Evolutionary conservation across 192 early-diverging fungal genomes (phyloP).

Genomic region (Radiomyces spectabilis): DNA sequence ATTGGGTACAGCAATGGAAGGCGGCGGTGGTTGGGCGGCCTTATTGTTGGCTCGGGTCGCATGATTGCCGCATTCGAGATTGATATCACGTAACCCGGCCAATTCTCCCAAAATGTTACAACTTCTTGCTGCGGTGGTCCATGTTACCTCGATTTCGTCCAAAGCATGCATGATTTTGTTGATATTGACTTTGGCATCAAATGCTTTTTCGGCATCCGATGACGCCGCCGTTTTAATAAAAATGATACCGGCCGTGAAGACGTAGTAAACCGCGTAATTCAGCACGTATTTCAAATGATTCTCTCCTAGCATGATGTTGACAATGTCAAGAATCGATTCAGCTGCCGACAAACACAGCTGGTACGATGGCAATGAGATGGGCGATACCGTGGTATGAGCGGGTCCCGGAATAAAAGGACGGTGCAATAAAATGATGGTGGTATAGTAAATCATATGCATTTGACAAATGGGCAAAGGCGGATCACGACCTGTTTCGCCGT

Average conservation of each 20-base stretch:
- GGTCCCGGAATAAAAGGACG: conserved; percentile 41
- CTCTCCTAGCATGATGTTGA: conserved; percentile 19
- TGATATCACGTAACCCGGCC: conserved; percentile 18
- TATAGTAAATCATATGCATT: conserved; percentile 43
- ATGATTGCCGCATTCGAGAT: conserved; percentile 16
- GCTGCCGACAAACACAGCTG: conserved; percentile 20
- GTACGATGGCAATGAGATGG: conserved; percentile 20
- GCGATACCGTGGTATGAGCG: conserved; percentile 6
- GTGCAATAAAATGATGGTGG: conserved; percentile 43
- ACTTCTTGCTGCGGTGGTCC: conserved; percentile 15
- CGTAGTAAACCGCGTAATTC: conserved; percentile 23
- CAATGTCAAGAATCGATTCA: conserved; percentile 16
- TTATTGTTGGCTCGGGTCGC: not conserved
- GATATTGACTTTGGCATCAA: conserved; percentile 25
- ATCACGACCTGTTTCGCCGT: conserved; percentile 13
- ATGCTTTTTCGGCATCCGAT: conserved; percentile 4
- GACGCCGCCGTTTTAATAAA: conserved; percentile 26
- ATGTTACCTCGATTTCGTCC: conserved; percentile 20
- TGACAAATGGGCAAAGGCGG: conserved; percentile 18
- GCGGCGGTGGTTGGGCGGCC: conserved; percentile 2
- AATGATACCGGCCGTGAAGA: conserved; percentile 27
- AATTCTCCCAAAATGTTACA: conserved; percentile 24
- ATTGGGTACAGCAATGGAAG: conserved; percentile 23
- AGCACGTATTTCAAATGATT: conserved; percentile 5
- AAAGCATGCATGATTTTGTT: conserved; percentile 26